These are phyloP conservation scores for Phyllosticta citribraziliensis DNA, from an alignment of 2,329 filamentous ascomycete genomes.

Conservation along the genomic window DNA sequence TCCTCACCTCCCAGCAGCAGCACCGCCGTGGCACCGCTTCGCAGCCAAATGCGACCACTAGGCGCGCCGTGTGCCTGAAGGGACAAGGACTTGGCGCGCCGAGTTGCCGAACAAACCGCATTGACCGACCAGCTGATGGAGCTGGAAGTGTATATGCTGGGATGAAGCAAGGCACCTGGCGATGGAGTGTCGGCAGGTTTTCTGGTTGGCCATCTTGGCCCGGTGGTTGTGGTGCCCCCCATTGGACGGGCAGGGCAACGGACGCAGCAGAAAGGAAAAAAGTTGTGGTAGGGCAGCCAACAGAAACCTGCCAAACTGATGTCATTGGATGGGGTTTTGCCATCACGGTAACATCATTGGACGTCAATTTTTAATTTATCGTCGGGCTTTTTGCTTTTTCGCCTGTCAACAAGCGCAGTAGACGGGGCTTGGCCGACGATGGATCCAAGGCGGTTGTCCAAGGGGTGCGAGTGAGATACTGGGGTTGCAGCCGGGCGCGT, in stretches of 20 bases:
- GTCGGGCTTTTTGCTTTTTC: neutral
- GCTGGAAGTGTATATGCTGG: neutral
- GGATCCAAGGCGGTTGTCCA: neutral
- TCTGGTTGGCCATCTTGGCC: neutral
- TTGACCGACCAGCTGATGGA: neutral
- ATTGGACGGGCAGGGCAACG: neutral
- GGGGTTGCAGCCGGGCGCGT: neutral
- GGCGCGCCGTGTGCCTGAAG: neutral
- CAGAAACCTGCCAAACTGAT: neutral
- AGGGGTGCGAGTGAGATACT: neutral
- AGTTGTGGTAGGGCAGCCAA: neutral
- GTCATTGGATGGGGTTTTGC: neutral
- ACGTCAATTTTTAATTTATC: neutral
- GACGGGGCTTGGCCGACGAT: neutral
- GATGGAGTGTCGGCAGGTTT: neutral
- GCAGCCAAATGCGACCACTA: neutral
- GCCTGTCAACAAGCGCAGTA: neutral
- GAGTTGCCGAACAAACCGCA: neutral
- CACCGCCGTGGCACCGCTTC: neutral
- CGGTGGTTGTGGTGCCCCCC: neutral
- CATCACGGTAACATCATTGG: neutral
- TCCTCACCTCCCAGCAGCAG: neutral
- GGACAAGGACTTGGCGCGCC: neutral
- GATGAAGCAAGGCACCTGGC: neutral
- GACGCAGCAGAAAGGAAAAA: neutral